Conservation (phyloP, 1,284 basidiomycete genomes). For the Apiotrichum laibachii region DNA sequence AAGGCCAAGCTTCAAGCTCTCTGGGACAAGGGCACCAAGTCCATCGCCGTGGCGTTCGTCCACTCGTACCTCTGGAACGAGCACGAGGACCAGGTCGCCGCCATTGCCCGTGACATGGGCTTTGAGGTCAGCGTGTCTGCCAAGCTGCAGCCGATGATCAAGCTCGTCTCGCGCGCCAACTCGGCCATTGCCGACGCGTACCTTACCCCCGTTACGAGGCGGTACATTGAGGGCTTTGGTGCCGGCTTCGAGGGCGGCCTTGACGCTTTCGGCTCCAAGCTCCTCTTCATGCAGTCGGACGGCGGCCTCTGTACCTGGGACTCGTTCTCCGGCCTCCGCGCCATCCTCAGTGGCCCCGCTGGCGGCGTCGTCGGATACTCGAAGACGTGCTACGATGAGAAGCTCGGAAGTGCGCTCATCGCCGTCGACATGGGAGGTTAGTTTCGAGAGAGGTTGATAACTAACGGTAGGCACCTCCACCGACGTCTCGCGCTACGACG, state of each 20-base stretch:
- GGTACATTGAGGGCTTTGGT: constrained; percentile 53
- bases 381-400: constrained; percentile 39
- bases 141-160: constrained; percentile 45
- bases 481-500: constrained; percentile 42
- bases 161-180: constrained; percentile 54
- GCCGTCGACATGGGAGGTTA: constrained; percentile 60
- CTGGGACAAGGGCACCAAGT: constrained; percentile 33
- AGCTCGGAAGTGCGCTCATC: constrained; percentile 37
- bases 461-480: constrained; percentile 63
- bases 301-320: constrained; percentile 48
- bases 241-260: constrained; percentile 49
- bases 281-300: constrained; percentile 54
- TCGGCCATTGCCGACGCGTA: constrained; percentile 57
- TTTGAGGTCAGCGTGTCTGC: constrained; percentile 40
- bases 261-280: constrained; percentile 39
- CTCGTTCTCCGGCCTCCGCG: constrained; percentile 37
- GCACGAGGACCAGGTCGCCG: constrained; percentile 38
- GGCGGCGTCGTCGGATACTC: constrained; percentile 57
- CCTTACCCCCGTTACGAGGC: constrained; percentile 54
- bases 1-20: constrained; percentile 31
- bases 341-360: constrained; percentile 53
- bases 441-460: not conserved
- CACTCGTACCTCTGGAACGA: constrained; percentile 40
- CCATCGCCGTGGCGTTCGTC: constrained; percentile 37
- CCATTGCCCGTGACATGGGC: constrained; percentile 36